Conservation (phyloP, 352 stramenopile genomes). For the Blastocystis sp. region DNA sequence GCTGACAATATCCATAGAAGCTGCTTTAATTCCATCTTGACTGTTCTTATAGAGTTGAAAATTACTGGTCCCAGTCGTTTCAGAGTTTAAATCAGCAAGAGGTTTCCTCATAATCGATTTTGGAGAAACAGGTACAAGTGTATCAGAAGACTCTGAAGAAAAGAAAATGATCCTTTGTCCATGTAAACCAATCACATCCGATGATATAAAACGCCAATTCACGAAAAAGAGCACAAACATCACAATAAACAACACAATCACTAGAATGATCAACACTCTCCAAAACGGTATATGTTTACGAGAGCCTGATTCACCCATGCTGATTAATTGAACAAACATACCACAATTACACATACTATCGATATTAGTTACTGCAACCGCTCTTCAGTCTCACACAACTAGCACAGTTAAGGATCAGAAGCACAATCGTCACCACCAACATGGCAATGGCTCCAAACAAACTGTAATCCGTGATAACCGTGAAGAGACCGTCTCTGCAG, state of each 20-base stretch:
- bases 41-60: too few relatives aligned
- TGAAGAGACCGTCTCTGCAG: neutral
- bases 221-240: neutral
- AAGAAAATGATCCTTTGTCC: neutral
- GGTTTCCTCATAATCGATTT: neutral
- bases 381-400: conserved; percentile 2
- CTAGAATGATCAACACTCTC: neutral
- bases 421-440: neutral
- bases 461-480: neutral
- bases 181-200: neutral
- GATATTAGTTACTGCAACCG: neutral
- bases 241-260: neutral
- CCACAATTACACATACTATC: neutral
- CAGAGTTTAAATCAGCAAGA: too few relatives aligned
- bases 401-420: conserved; percentile 38
- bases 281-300: neutral
- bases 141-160: neutral
- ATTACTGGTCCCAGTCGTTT: too few relatives aligned
- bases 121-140: neutral
- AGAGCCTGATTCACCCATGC: neutral
- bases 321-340: conserved; percentile 27
- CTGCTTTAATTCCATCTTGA: too few relatives aligned
- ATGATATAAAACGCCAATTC: conserved; percentile 17
- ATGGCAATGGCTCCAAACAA: neutral
- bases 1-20: too few relatives aligned